Conservation (phyloP, 768 basidiomycete species). For the Pleurotus giganteus region DNA sequence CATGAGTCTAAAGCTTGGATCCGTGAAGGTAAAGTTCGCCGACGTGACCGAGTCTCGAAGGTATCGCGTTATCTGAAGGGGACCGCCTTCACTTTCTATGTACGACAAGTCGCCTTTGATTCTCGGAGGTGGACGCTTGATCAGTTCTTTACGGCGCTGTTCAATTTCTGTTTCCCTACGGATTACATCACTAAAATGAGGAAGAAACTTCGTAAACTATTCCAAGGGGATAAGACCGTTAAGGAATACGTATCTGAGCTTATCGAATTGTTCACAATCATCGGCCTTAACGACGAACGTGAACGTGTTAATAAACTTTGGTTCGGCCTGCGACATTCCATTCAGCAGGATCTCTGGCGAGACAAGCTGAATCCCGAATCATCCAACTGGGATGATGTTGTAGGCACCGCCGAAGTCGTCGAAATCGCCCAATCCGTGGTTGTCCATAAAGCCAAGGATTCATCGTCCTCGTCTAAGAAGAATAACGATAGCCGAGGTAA, state of each 20-base stretch:
- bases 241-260: constrained; percentile 32
- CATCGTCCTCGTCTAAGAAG: too few species aligned
- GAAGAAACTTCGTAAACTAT: constrained; percentile 17
- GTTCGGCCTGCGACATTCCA: constrained; percentile 23
- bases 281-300: constrained; percentile 23
- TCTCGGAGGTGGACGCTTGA: constrained; percentile 23
- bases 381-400: constrained; percentile 22
- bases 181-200: constrained; percentile 18
- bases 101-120: constrained; percentile 23
- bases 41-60: constrained; percentile 16
- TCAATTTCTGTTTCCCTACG: constrained; percentile 35
- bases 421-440: constrained; percentile 25
- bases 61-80: constrained; percentile 28
- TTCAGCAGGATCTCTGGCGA: constrained; percentile 28
- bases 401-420: constrained; percentile 23
- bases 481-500: too few species aligned
- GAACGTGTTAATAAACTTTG: constrained; percentile 32
- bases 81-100: constrained; percentile 30
- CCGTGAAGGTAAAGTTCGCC: constrained; percentile 15
- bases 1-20: constrained; percentile 22
- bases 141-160: constrained; percentile 30
- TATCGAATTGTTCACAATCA: constrained; percentile 28
- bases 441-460: neutral
- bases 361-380: constrained; percentile 25
- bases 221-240: constrained; percentile 26